A percentile compares a stretch with the other conserved stretches of the same genome.
Evolutionary conservation across 2,329 filamentous ascomycete genomes (phyloP).

Genomic region (Penicillium sp.): DNA sequence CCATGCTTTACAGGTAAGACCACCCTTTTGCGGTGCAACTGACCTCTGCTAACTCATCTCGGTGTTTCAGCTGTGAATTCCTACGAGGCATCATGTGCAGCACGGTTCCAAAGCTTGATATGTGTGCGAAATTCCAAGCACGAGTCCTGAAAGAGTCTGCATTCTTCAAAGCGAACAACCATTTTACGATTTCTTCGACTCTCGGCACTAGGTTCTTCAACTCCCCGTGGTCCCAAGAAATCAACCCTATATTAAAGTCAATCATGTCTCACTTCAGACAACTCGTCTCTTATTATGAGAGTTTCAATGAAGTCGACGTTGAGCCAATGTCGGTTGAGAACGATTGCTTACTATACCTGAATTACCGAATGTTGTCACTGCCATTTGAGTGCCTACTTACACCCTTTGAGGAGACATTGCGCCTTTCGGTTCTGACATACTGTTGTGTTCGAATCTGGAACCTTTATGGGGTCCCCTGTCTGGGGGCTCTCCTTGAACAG

Average conservation of each 20-base stretch:
- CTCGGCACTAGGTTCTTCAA: conserved; percentile 12
- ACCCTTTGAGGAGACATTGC: conserved; percentile 16
- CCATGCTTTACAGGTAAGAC: conserved; percentile 21
- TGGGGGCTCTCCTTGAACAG: conserved; percentile 6
- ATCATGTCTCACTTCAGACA: conserved; percentile 9
- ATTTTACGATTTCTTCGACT: background rate
- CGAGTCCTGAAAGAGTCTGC: conserved; percentile 14
- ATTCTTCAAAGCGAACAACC: conserved; percentile 3
- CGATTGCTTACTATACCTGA: conserved; percentile 16
- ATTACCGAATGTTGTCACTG: conserved; percentile 7
- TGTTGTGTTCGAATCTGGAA: conserved; percentile 14
- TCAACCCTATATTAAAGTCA: conserved; percentile 5
- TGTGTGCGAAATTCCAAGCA: conserved; percentile 15
- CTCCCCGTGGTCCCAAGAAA: conserved; percentile 9
- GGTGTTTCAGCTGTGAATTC: conserved; percentile 9
- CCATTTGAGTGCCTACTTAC: conserved; percentile 1
- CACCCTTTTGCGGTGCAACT: background rate
- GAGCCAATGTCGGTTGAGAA: conserved; percentile 21
- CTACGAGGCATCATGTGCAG: conserved; percentile 11
- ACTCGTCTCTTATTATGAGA: conserved; percentile 18
- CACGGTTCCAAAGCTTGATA: conserved; percentile 8
- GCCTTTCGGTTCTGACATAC: conserved; percentile 13
- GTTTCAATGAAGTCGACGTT: background rate
- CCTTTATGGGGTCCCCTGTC: conserved; percentile 17
- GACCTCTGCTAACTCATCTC: background rate